Evolutionary conservation across 768 basidiomycete genomes (phyloP), one percentile per base, ranked within the genome.

Genomic region (Gloeopeniophorella convolvens): DNA sequence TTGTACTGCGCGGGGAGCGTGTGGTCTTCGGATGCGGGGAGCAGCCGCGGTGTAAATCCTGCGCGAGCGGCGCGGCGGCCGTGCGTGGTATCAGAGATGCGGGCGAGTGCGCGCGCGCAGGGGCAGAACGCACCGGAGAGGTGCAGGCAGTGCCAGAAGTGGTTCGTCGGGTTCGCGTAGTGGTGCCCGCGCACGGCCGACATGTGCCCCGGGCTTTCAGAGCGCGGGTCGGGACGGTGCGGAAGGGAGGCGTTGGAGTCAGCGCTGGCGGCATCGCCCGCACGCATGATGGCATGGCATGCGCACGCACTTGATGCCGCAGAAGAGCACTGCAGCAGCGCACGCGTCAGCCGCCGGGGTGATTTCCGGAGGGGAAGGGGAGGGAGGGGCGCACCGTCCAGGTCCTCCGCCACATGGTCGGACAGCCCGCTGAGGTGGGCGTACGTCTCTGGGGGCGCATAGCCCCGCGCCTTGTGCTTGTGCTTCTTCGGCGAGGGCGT

Each of bases 141-240:
- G 57, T 85, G 71, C 0, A 93, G 70, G 51, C 85, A 85, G 36
- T 66, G 69, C 85, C 85, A 91, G 64, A 91, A 91, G 55, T 89
- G 87, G 59, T 93, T 92, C 2, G 81, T 82, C 0, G 81, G 82
- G 59, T 85, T 79, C 1, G 81, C 85, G 58, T 81, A 93, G 62
- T 92, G 89, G 63, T 88, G 85, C 0, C 89, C 89, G 3, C 72
- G 70, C 49, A 72, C 71, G 0, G 85, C 82, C 0, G 88, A 89
- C 62, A 69, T 74, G 55, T 74, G 65, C 1, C 87, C 89, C 2
- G 85, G 85, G 59, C 83, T 89, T 37, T 15, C 23, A 52, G 30
- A 53, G 26, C 31, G 45, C n/a, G n/a, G 13, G 6, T 42, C 30
- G 27, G 18, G 24, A 12, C 10, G 5, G 21, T 18, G 42, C n/a